Conservation (phyloP, 495 filamentous ascomycete species). For the Aspergillus baeticus region DNA sequence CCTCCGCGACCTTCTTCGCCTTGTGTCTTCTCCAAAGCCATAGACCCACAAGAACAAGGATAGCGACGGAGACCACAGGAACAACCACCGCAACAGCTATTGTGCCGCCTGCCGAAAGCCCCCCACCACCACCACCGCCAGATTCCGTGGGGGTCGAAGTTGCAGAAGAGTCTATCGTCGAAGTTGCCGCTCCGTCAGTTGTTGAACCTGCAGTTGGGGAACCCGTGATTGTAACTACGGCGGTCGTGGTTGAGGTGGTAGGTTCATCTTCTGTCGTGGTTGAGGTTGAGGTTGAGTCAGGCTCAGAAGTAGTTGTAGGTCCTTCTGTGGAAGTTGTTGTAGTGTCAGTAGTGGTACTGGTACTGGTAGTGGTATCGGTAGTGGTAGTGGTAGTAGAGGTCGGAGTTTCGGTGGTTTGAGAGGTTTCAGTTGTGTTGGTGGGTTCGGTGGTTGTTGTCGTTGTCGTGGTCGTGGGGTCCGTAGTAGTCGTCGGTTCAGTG, state of each 20-base stretch:
- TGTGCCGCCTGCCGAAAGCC: conserved; percentile 59
- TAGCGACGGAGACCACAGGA: conserved; percentile 83
- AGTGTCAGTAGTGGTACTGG: conserved; percentile 18
- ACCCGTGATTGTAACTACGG: conserved; percentile 32
- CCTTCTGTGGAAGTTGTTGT: conserved; percentile 26
- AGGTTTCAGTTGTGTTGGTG: conserved; percentile 30
- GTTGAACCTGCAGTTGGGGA: conserved; percentile 18
- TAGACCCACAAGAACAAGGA: conserved; percentile 72
- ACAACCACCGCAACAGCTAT: conserved; percentile 94
- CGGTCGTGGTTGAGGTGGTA: conserved; percentile 6
- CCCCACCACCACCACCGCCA: conserved; percentile 35
- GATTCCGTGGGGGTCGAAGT: conserved; percentile 23
- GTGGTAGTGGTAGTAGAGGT: conserved; percentile 9
- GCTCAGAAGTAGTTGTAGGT: conserved; percentile 16
- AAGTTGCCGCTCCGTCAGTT: conserved; percentile 22
- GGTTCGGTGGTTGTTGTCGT: background rate
- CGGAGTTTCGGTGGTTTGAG: conserved; percentile 16
- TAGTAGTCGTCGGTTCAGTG: conserved; percentile 14
- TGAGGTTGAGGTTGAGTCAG: conserved; percentile 3
- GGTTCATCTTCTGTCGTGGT: conserved; percentile 7
- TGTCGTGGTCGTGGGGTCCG: conserved; percentile 13
- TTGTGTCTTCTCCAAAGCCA: conserved; percentile 88
- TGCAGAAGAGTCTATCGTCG: conserved; percentile 26
- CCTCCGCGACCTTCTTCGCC: conserved; percentile 78
- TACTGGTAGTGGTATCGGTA: conserved; percentile 21